phyloP scores from a whole-genome alignment of 177 flowering plant genomes.

The Vitis hybrid region DNA sequence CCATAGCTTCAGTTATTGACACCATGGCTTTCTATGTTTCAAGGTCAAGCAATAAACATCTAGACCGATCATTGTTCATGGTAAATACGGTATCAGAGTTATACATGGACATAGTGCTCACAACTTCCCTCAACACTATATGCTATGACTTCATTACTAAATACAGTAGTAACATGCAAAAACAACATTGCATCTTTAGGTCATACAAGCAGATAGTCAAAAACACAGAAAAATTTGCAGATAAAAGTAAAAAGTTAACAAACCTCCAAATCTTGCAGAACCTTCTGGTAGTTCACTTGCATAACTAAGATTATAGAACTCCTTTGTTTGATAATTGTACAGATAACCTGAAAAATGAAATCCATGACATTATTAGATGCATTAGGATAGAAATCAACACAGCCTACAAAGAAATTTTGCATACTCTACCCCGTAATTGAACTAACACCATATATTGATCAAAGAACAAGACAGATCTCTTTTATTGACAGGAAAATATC shows the following conservation, averaged over 20 bases:
- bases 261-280: conserved; percentile 80
- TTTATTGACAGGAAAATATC: too few relatives aligned
- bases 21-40: too few relatives aligned
- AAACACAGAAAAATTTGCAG: background rate
- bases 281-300: conserved; percentile 74
- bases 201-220: background rate
- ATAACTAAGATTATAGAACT: conserved; percentile 83
- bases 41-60: too few relatives aligned
- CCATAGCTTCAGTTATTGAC: too few relatives aligned
- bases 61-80: too few relatives aligned
- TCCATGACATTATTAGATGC: conserved; percentile 12
- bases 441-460: background rate
- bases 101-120: background rate
- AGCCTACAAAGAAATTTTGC: background rate
- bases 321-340: conserved; percentile 86
- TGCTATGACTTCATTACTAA: background rate
- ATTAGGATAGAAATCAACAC: background rate
- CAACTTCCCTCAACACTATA: background rate
- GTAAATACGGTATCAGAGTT: background rate
- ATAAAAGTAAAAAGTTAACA: conserved; percentile 11
- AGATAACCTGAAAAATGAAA: conserved; percentile 70
- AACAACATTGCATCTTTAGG: too few relatives aligned
- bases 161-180: too few relatives aligned
- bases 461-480: background rate
- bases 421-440: background rate